Evolutionary conservation across 768 basidiomycete genomes (phyloP).

Genomic region (Imleria badia): DNA sequence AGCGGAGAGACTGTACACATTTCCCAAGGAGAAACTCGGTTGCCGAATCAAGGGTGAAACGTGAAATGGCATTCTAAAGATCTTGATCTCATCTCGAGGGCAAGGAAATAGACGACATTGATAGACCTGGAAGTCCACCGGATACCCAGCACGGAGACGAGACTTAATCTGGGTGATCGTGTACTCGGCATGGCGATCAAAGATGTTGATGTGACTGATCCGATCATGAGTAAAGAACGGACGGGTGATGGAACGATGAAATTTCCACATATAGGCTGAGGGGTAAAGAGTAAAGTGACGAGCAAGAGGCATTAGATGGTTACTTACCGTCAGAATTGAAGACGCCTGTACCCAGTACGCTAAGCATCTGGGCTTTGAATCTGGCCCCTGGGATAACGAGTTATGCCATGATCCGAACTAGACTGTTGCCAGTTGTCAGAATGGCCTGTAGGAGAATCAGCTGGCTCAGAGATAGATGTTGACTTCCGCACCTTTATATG

Average conservation of each 20-base stretch:
- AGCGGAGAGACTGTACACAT: conserved; percentile 50
- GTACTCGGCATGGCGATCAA: conserved; percentile 52
- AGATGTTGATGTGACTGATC: conserved; percentile 59
- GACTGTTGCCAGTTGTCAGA: conserved; percentile 40
- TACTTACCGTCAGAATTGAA: conserved; percentile 65
- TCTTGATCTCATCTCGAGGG: neutral
- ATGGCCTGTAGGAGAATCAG: conserved; percentile 33
- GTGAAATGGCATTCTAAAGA: conserved; percentile 51
- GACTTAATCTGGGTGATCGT: conserved; percentile 45
- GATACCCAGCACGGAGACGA: conserved; percentile 47
- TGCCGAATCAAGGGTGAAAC: conserved; percentile 67
- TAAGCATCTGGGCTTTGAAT: conserved; percentile 44
- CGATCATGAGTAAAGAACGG: conserved; percentile 63
- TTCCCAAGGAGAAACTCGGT: conserved; percentile 65
- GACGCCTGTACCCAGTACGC: conserved; percentile 60
- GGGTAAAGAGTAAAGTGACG: conserved; percentile 8
- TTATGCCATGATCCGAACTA: neutral
- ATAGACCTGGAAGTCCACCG: conserved; percentile 58
- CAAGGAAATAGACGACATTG: neutral
- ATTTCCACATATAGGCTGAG: conserved; percentile 53
- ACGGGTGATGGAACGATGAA: conserved; percentile 63
- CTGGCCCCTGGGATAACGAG: conserved; percentile 18
- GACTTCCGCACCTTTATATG: conserved; percentile 44
- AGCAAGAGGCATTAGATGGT: neutral
- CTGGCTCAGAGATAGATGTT: neutral